A percentile compares a stretch with the other conserved stretches of the same genome.
phyloP scores from a whole-genome alignment of 495 filamentous ascomycete species.

The Darksidea phi region DNA sequence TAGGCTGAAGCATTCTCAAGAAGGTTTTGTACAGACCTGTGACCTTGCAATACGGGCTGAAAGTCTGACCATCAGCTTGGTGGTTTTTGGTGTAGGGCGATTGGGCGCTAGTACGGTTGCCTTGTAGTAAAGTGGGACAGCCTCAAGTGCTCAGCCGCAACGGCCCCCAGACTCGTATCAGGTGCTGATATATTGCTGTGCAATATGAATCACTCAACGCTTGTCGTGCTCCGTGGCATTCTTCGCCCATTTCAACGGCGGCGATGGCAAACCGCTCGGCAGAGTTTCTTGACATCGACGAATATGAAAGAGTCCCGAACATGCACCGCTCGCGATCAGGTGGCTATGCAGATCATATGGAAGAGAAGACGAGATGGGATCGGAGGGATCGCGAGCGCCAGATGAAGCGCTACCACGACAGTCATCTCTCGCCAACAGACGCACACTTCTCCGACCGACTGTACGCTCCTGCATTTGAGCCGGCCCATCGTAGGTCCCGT shows the following conservation, averaged over 20 bases:
- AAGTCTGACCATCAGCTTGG: not conserved
- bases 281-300: slow-evolving; percentile 5
- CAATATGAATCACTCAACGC: not conserved
- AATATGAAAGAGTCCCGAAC: not conserved
- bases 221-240: no score
- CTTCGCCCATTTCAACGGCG: no score
- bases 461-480: slow-evolving; percentile 14
- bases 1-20: slow-evolving; percentile 7
- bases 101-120: slow-evolving; percentile 22
- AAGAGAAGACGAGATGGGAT: slow-evolving; percentile 13
- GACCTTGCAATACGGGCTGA: not conserved
- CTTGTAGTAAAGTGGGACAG: slow-evolving; percentile 4
- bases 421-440: not conserved
- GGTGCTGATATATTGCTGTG: not conserved
- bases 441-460: slow-evolving; percentile 6
- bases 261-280: not conserved
- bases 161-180: not conserved
- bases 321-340: slow-evolving; percentile 17
- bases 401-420: slow-evolving; percentile 20
- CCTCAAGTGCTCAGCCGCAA: not conserved
- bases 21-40: not conserved
- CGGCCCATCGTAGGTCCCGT: slow-evolving; percentile 10
- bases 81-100: slow-evolving; percentile 9
- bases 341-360: slow-evolving; percentile 17
- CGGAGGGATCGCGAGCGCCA: slow-evolving; percentile 16